Conservation (phyloP, 257 asterid species). For the Nicotiana tomentosiformis region DNA sequence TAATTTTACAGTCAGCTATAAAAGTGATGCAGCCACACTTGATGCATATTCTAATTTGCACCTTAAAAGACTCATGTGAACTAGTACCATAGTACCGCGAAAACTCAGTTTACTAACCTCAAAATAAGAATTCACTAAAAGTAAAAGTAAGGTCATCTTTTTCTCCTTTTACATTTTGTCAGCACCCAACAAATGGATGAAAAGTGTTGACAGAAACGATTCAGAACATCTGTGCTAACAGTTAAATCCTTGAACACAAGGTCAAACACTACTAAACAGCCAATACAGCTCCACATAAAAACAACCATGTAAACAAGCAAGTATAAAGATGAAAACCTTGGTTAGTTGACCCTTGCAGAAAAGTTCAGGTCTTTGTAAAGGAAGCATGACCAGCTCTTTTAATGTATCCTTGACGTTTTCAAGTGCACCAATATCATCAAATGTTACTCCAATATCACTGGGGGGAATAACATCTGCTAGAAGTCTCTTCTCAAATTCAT, state of each 20-base stretch:
- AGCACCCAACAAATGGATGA: neutral
- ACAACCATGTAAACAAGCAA: neutral
- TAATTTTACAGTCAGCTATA: neutral
- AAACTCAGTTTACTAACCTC: neutral
- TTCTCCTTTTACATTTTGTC: neutral
- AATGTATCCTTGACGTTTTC: constrained; percentile 85
- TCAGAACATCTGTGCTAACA: neutral
- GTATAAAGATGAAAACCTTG: constrained; percentile 37
- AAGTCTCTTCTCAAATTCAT: constrained; percentile 87
- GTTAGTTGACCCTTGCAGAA: constrained; percentile 85
- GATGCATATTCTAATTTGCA: neutral
- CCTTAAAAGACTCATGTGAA: neutral
- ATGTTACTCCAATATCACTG: constrained; percentile 75
- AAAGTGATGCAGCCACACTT: neutral
- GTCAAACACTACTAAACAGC: neutral
- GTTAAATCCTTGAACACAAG: neutral
- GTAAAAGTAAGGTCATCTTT: neutral
- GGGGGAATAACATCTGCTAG: constrained; percentile 76
- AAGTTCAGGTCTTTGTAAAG: constrained; percentile 86
- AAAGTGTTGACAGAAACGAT: neutral
- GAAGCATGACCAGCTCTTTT: constrained; percentile 93
- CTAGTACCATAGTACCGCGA: neutral
- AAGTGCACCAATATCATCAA: constrained; percentile 93
- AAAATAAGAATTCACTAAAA: neutral
- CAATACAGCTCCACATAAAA: neutral